Evolutionary conservation across 2,329 filamentous ascomycete species (phyloP), one percentile per base, ranked within the genome.

Genomic region (Phaeomoniella chlamydospora): DNA sequence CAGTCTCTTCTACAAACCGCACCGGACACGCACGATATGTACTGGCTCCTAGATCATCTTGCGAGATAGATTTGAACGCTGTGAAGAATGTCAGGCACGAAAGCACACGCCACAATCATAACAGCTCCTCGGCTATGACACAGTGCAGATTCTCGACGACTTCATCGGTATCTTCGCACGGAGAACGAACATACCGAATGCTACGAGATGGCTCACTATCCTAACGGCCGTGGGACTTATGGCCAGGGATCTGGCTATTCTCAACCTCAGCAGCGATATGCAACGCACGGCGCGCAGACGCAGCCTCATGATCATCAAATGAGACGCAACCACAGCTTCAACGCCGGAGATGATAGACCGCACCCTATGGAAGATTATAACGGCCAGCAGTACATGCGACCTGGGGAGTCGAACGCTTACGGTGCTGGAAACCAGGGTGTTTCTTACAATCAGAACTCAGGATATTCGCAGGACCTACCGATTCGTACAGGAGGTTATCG

Each of bases 261-360:
- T 36, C 41, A 45, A 31, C 35, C 42, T 41, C 51, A 47, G 36
- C 44, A 47, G 13, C 38, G 45, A 36, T 41, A 40, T 33, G 37
- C 44, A 59, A 64, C 57, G 52, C 60, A 49, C 42, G 50, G 49
- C 54, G 59, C 45, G 39, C 55, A 50, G 40, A 51, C 57, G 29
- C 60, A 57, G 37, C 55, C 57, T 36, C 56, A 49, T 37, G 55
- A 57, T 35, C 53, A 52, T 39, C 48, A 55, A 31, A 52, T 62
- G 42, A 59, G 58, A 40, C 67, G 80, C 44, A 70, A 74, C 44
- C 70, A 72, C 33, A 87, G 80, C 61, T 85, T 82, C 61, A 77
- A 85, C 53, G 73, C 68, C 45, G 81, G 78, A 43, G 82, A 88
- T 55, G 80, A 87, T 52, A 62, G 65, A 34, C 57, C 63, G 33